These are phyloP conservation scores for Rhodomyrtus tomentosa DNA, from an alignment of 345 rosid species.

Conservation along the genomic window DNA sequence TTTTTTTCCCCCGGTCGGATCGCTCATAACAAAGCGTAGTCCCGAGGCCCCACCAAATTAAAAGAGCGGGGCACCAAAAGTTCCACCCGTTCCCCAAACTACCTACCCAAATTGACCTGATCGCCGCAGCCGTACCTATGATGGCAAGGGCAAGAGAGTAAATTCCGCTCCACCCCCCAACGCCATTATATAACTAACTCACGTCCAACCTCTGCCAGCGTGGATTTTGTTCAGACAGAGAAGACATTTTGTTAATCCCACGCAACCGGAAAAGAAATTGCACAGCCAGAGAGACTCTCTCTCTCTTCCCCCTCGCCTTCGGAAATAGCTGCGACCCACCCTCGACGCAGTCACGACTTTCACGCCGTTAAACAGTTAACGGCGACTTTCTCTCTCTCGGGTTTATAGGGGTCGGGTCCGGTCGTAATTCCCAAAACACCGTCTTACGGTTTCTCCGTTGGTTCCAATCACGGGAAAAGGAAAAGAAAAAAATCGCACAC, in stretches of 20 bases:
- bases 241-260: neutral
- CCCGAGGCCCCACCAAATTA: neutral
- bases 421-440: neutral
- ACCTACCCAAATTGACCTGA: neutral
- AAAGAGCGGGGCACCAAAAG: neutral
- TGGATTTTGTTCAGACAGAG: neutral
- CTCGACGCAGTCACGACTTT: neutral
- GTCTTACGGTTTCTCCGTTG: constrained; percentile 1
- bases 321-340: neutral
- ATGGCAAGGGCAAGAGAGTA: neutral
- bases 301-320: neutral
- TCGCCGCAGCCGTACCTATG: neutral
- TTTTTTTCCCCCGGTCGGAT: too few relatives aligned
- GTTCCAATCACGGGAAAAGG: neutral
- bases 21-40: neutral
- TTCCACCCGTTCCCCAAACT: neutral
- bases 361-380: constrained; percentile 22
- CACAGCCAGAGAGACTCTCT: neutral
- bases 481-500: neutral
- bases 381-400: constrained; percentile 3
- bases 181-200: neutral
- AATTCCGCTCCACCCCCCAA: neutral
- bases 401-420: constrained; percentile 16
- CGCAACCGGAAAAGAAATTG: neutral
- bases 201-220: neutral